phyloP scores from a whole-genome alignment of 768 basidiomycete species.

The Lactarius hengduanensis region DNA sequence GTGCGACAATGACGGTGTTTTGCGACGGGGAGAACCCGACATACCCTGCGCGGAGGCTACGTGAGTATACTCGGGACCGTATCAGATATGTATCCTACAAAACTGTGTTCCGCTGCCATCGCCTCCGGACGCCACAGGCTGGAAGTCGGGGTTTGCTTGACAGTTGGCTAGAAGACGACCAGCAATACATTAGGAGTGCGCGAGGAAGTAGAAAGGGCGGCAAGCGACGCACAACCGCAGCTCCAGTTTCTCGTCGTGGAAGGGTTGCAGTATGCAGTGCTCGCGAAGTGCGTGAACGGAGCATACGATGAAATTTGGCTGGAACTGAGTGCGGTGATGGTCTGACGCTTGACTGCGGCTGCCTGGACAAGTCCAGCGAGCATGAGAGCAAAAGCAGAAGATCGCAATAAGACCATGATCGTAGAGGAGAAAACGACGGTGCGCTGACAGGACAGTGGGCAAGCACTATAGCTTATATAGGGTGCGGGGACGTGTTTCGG shows the following conservation, averaged over 20 bases:
- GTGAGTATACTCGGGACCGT: neutral
- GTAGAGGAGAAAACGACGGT: too few relatives aligned
- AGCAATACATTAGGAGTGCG: neutral
- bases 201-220: too few relatives aligned
- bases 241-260: slow-evolving; percentile 33
- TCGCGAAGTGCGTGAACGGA: slow-evolving; percentile 36
- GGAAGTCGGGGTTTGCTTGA: slow-evolving; percentile 47
- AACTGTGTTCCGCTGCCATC: slow-evolving; percentile 44
- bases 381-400: neutral
- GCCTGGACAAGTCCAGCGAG: slow-evolving; percentile 6
- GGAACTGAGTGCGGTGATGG: slow-evolving; percentile 31
- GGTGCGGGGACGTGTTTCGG: neutral
- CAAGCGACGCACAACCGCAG: slow-evolving; percentile 33
- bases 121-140: slow-evolving; percentile 49
- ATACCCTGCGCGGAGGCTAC: slow-evolving; percentile 41
- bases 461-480: neutral
- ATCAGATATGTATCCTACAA: slow-evolving; percentile 35
- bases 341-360: slow-evolving; percentile 14
- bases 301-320: slow-evolving; percentile 33
- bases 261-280: slow-evolving; percentile 36
- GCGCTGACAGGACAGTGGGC: neutral
- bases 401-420: slow-evolving; percentile 2
- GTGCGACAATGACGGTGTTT: slow-evolving; percentile 38
- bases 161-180: slow-evolving; percentile 41
- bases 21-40: slow-evolving; percentile 50